Percentiles rank a stretch among this genome's conserved stretches.
Evolutionary conservation across 2,329 filamentous ascomycete species (phyloP).

Genomic region (Didymella arachidicola): DNA sequence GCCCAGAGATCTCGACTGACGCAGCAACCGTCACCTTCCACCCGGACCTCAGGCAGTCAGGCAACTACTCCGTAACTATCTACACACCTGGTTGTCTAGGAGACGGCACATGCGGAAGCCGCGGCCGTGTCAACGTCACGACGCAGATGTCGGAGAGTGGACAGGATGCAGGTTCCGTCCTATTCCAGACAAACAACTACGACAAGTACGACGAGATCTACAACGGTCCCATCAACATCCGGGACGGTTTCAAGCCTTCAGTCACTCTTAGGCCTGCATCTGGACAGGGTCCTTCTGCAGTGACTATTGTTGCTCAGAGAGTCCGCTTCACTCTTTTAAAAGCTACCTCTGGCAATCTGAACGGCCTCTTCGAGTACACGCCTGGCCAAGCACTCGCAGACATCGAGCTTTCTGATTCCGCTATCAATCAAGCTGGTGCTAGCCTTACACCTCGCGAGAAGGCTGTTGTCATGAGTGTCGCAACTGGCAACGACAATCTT

Average conservation of each 20-base stretch:
- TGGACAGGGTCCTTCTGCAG: conserved; percentile 62
- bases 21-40: conserved; percentile 76
- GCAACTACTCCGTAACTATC: conserved; percentile 88
- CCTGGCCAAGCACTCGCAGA: conserved; percentile 68
- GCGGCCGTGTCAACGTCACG: conserved; percentile 84
- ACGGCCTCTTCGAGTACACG: conserved; percentile 89
- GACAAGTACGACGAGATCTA: conserved; percentile 97
- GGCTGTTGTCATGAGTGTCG: conserved; percentile 76
- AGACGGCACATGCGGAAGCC: conserved; percentile 76
- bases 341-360: conserved; percentile 79
- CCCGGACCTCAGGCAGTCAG: conserved; percentile 85
- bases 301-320: conserved; percentile 88
- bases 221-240: conserved; percentile 81
- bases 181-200: conserved; percentile 92
- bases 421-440: conserved; percentile 78
- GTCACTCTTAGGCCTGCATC: conserved; percentile 77
- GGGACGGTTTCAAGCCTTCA: conserved; percentile 77
- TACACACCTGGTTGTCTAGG: conserved; percentile 91
- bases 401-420: conserved; percentile 72
- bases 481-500: conserved; percentile 64
- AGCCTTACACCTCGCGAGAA: conserved; percentile 65
- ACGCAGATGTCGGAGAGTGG: conserved; percentile 66
- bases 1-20: conserved; percentile 62
- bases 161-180: conserved; percentile 62
- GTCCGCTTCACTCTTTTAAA: conserved; percentile 79